Base-by-base conservation (phyloP, 2,329 filamentous ascomycete species). In the Pseudocercospora crystallina region DNA sequence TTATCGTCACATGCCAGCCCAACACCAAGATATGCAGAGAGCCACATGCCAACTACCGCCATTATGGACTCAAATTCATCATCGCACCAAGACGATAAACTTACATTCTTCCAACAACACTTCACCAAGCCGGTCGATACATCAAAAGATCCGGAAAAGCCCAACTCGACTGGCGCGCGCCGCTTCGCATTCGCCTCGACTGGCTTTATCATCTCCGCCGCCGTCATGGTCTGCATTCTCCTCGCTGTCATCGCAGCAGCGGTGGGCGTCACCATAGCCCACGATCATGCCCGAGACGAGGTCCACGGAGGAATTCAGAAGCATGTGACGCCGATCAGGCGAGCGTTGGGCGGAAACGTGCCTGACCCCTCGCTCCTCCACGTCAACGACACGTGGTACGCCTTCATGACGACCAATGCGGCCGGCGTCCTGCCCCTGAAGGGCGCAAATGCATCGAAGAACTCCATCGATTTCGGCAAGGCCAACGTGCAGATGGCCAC, bases 401-500 rank as follows among this genome's bases (percentile, higher is more conserved):
- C 71, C 2, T 72, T 64, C 46, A 71, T 62, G 0, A 73, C 71
- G 13, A 70, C 67, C 51, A 66, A 66, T 43, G 66, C 63, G 2
- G 64, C 66, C 7, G 64, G 65, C 5, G 61, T 65, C 11, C 51
- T 68, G 5, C 26, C 31, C 38, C 57, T 4, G 26, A 53, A 59
- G 53, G 33, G 33, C 14, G 17, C 41, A 54, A 20, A 61, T 26
- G 49, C 57, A 1, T 32, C 45, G 2, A 17, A 37, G 34, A 32
- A 56, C 39, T 46, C 46, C n/a, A n/a, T 41, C 3, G 42, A 57
- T 2, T 61, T 61, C 13, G 64, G 62, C 5, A 41, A 51, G 5
- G 60, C 59, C 30, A 68, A 69, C 31, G 61, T 74, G 9, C 71
- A 73, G 44, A 52, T 73, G n/a, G 71, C 71, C 5, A 68, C 62